Conservation (phyloP, 768 basidiomycete genomes). For the Hebeloma cylindrosporum region DNA sequence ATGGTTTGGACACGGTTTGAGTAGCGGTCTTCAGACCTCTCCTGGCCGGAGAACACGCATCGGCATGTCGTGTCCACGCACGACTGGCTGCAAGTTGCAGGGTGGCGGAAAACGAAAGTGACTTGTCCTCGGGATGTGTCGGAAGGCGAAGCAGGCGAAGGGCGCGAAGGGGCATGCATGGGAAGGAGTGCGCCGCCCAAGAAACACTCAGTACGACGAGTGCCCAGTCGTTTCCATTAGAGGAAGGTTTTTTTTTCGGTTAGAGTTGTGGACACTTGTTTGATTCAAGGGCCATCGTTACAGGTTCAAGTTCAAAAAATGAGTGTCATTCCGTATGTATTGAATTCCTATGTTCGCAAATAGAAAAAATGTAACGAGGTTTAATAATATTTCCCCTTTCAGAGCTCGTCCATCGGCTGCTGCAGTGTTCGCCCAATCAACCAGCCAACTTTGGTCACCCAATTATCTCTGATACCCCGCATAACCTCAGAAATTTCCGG, state of each 20-base stretch:
- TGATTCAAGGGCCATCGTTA: conserved; percentile 8
- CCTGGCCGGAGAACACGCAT: conserved; percentile 13
- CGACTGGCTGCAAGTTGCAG: conserved; percentile 50
- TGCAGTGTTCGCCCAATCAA: conserved; percentile 12
- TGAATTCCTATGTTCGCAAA: background rate
- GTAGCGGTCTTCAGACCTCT: conserved; percentile 8
- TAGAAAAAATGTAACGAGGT: background rate
- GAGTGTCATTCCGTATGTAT: background rate
- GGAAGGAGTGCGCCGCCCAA: conserved; percentile 22
- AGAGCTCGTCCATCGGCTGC: conserved; percentile 21
- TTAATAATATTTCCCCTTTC: conserved; percentile 1
- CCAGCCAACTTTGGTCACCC: conserved; percentile 81
- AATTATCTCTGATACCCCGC: conserved; percentile 51
- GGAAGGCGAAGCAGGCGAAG: conserved; percentile 34
- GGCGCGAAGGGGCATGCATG: conserved; percentile 53
- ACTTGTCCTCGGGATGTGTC: conserved; percentile 16
- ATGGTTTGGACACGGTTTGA: conserved; percentile 10
- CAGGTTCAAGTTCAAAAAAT: too few species aligned
- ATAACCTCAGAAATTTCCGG: conserved; percentile 37
- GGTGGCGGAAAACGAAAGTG: conserved; percentile 38
- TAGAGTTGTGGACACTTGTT: conserved; percentile 12
- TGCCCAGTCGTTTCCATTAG: too few species aligned
- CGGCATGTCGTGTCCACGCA: conserved; percentile 41
- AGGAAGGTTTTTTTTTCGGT: conserved; percentile 10
- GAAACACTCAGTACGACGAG: too few species aligned